Base-by-base conservation (phyloP, 257 asterid genomes). In the Datura wrightii region DNA sequence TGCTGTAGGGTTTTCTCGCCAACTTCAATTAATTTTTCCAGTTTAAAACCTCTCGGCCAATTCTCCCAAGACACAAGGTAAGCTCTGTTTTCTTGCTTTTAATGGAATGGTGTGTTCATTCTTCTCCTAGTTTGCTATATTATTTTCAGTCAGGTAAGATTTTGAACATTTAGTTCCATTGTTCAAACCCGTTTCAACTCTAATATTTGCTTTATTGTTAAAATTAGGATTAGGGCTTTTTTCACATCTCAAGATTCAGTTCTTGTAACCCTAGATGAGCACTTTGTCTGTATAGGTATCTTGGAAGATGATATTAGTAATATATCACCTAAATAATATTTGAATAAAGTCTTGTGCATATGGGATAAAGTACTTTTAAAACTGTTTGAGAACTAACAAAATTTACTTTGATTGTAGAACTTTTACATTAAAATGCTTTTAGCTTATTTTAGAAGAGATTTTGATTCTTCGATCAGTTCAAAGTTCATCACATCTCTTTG, bases 141-240 rank as follows among this genome's bases (percentile, higher is more conserved):
- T n/a, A n/a, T n/a, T n/a, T n/a, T n/a, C n/a, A n/a, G n/a, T n/a
- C n/a, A n/a, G n/a, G n/a, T n/a, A n/a, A n/a, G n/a, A n/a, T n/a
- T n/a, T n/a, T n/a, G n/a, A n/a, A n/a, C n/a, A n/a, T n/a, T n/a
- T n/a, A n/a, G n/a, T n/a, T n/a, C n/a, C n/a, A n/a, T n/a, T n/a
- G n/a, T n/a, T n/a, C n/a, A n/a, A n/a, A n/a, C n/a, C n/a, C n/a
- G 11, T 70, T 41, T 70, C 52, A 50, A 71, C 39, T 74, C 37
- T 31, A n/a, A 11, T 50, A 24, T 74, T 48, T 34, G 14, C 31
- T 31, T 52, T 69, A 5, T 13, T 78, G 41, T 41, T 1, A 39
- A 15, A 41, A 41, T 70, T 18, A 78, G 48, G 63, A 14, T 78
- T 78, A 41, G 63, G 31, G 63, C 58, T 78, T 13, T 74, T 71